Conservation (phyloP, 2,329 filamentous ascomycete species). For the Diplodia mutila region DNA sequence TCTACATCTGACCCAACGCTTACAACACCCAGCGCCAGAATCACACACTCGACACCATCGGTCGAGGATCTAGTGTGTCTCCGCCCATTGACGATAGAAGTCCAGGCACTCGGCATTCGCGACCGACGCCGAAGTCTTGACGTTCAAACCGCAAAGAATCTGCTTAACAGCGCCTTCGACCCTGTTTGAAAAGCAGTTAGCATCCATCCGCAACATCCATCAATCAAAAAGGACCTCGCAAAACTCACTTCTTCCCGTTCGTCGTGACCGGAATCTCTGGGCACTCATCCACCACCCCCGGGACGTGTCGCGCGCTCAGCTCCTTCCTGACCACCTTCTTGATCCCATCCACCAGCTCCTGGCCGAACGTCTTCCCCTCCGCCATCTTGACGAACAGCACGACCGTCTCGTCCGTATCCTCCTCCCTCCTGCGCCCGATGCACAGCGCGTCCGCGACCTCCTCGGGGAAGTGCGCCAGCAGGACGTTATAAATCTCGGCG, state of each 20-base stretch:
- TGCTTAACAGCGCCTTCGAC: constrained; percentile 97
- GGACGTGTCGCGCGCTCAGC: constrained; percentile 87
- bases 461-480: constrained; percentile 77
- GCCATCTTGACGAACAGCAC: constrained; percentile 85
- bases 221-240: neutral
- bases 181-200: constrained; percentile 46
- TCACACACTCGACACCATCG: neutral
- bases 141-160: constrained; percentile 82
- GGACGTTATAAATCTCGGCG: constrained; percentile 95
- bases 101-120: constrained; percentile 85
- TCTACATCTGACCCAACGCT: neutral
- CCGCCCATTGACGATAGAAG: constrained; percentile 79
- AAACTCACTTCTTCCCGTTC: constrained; percentile 89
- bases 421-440: constrained; percentile 72
- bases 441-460: constrained; percentile 87
- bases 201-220: neutral
- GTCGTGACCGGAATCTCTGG: constrained; percentile 87
- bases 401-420: constrained; percentile 82
- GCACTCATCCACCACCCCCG: constrained; percentile 78
- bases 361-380: constrained; percentile 57
- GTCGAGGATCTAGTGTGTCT: constrained; percentile 29
- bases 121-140: constrained; percentile 91
- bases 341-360: constrained; percentile 65
- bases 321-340: constrained; percentile 72
- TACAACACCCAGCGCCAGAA: neutral